Evolutionary conservation across 768 basidiomycete genomes (phyloP).

Genomic region (Leccinum broughii): DNA sequence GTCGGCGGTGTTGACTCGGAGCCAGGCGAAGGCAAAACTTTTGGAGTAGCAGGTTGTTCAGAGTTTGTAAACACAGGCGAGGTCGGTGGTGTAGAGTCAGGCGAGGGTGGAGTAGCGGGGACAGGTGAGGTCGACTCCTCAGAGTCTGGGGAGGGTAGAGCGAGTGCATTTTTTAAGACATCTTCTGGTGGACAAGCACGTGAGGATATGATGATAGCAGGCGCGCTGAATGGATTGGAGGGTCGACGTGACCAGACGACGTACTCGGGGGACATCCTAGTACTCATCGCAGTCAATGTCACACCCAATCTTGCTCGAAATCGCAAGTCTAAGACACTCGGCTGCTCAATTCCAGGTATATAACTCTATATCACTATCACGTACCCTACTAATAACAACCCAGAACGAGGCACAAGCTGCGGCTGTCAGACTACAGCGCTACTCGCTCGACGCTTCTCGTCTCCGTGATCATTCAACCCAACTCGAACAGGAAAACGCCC

Average conservation of each 20-base stretch:
- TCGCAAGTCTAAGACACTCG: constrained; percentile 46
- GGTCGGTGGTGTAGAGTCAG: too few relatives aligned
- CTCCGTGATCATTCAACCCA: constrained; percentile 18
- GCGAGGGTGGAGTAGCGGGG: too few relatives aligned
- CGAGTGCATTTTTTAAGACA: constrained; percentile 56
- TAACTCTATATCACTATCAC: neutral
- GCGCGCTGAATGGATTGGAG: constrained; percentile 59
- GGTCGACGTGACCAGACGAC: constrained; percentile 78
- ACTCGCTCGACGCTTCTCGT: constrained; percentile 50
- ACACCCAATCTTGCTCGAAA: constrained; percentile 47
- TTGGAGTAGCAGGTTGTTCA: too few relatives aligned
- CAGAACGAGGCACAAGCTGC: constrained; percentile 71
- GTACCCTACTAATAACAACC: rapidly evolving
- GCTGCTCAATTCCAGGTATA: constrained; percentile 52
- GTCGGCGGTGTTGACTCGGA: constrained; percentile 34
- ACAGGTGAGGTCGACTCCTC: constrained; percentile 34
- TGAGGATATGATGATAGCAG: constrained; percentile 71
- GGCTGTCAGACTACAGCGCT: constrained; percentile 66
- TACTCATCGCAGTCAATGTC: neutral
- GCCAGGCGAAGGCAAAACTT: too few relatives aligned
- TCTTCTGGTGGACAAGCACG: constrained; percentile 60
- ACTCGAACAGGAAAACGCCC: constrained; percentile 61
- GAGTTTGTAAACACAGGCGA: too few relatives aligned
- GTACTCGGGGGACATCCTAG: constrained; percentile 36
- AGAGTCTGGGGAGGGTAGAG: constrained; percentile 50